phyloP scores from a whole-genome alignment of 768 basidiomycete genomes.

The Rhodocollybia butyracea region DNA sequence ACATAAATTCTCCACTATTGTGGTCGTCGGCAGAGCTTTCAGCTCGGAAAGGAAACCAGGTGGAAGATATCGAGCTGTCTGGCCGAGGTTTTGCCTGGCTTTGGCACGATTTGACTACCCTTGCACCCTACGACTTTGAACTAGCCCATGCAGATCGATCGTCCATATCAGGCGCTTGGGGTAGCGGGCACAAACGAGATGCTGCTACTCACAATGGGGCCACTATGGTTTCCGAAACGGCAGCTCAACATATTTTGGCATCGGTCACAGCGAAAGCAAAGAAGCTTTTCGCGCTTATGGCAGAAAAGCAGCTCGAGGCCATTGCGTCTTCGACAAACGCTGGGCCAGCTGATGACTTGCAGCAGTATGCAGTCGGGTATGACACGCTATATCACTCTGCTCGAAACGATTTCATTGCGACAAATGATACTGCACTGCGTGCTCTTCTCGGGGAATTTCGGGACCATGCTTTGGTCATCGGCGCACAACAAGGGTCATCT shows the following conservation, averaged over 20 bases:
- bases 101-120: conserved; percentile 90
- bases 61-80: conserved; percentile 6
- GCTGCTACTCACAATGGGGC: conserved; percentile 24
- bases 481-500: conserved; percentile 38
- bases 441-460: conserved; percentile 85
- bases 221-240: conserved; percentile 65
- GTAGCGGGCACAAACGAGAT: conserved; percentile 22
- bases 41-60: conserved; percentile 42
- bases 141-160: conserved; percentile 64
- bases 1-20: conserved; percentile 78
- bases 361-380: conserved; percentile 57
- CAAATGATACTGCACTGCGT: conserved; percentile 80
- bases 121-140: conserved; percentile 78
- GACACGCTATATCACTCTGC: conserved; percentile 72
- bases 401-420: conserved; percentile 82
- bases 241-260: conserved; percentile 76
- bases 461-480: conserved; percentile 84
- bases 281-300: conserved; percentile 75
- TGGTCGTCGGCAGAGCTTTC: conserved; percentile 71
- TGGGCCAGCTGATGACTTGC: conserved; percentile 34
- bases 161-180: conserved; percentile 50
- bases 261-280: conserved; percentile 87
- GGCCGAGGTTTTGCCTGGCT: conserved; percentile 66
- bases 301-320: conserved; percentile 61
- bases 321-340: conserved; percentile 31